phyloP scores from a whole-genome alignment of 2,329 filamentous ascomycete genomes.

The Paraphoma chrysanthemicola region DNA sequence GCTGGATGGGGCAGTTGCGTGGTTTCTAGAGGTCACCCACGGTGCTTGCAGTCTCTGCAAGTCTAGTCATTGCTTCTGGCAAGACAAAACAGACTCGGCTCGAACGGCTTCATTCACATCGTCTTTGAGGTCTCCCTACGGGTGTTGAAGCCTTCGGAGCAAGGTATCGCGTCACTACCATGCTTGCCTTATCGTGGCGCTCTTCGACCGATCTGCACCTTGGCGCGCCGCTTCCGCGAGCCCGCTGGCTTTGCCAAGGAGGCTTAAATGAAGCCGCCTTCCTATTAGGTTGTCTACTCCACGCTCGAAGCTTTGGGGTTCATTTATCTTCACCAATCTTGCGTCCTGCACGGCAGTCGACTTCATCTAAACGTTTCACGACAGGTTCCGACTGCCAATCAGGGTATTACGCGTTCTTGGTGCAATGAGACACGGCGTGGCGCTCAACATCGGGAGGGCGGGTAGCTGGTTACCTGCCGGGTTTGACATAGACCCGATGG shows the following conservation, averaged over 20 bases:
- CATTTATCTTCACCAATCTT: slow-evolving; percentile 42
- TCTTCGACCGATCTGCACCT: slow-evolving; percentile 22
- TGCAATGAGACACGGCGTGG: slow-evolving; percentile 18
- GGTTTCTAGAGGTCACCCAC: too few species aligned
- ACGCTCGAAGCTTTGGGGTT: slow-evolving; percentile 35
- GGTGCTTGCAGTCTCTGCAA: too few species aligned
- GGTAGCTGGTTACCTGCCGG: slow-evolving; percentile 37
- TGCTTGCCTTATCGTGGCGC: slow-evolving; percentile 15
- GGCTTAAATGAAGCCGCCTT: slow-evolving; percentile 40
- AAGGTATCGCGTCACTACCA: background rate
- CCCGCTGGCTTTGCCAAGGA: slow-evolving; percentile 30
- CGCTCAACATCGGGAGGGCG: slow-evolving; percentile 31
- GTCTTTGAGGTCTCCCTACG: too few species aligned
- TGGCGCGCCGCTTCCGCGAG: background rate
- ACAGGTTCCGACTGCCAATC: slow-evolving; percentile 24
- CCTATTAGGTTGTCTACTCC: slow-evolving; percentile 32
- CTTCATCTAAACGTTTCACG: slow-evolving; percentile 29
- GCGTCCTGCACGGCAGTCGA: slow-evolving; percentile 20
- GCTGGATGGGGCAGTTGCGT: background rate
- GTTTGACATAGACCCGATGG: slow-evolving; percentile 26
- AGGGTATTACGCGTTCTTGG: slow-evolving; percentile 18
- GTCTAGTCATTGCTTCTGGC: too few species aligned
- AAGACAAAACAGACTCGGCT: too few species aligned
- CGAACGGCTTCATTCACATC: too few species aligned
- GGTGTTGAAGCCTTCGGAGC: background rate